These are phyloP conservation scores for Lactarius sanguifluus DNA, from an alignment of 768 basidiomycete genomes.

Conservation along the genomic window DNA sequence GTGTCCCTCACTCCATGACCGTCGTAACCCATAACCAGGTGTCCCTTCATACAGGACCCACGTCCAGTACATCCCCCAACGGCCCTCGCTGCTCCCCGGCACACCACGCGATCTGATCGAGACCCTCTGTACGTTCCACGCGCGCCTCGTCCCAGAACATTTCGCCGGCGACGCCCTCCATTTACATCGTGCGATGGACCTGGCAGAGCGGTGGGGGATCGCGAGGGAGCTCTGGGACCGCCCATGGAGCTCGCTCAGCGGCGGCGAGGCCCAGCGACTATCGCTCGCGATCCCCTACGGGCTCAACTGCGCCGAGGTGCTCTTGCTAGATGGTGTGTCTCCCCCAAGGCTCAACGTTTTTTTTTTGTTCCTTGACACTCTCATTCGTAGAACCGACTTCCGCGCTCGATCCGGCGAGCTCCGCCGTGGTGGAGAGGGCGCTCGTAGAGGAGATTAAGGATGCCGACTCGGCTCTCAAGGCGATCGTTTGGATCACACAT, in stretches of 20 bases:
- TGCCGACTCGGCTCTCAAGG: constrained; percentile 54
- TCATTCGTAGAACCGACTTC: constrained; percentile 75
- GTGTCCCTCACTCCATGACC: constrained; percentile 3
- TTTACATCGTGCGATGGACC: constrained; percentile 41
- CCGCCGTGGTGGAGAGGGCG: constrained; percentile 62
- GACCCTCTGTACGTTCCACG: constrained; percentile 52
- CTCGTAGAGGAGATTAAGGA: constrained; percentile 54
- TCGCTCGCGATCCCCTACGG: constrained; percentile 74
- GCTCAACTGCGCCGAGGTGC: constrained; percentile 70
- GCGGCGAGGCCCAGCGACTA: constrained; percentile 86
- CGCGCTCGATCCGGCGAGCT: constrained; percentile 73
- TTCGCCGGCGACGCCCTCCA: constrained; percentile 29
- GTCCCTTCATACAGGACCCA: constrained; percentile 75
- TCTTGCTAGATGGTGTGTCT: constrained; percentile 70
- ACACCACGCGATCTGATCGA: constrained; percentile 73
- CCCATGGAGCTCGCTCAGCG: constrained; percentile 77
- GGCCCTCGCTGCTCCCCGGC: constrained; percentile 82
- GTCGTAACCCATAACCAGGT: constrained; percentile 41
- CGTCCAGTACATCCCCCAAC: constrained; percentile 85
- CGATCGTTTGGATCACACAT: constrained; percentile 87
- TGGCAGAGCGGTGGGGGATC: constrained; percentile 67
- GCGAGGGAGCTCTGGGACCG: constrained; percentile 71
- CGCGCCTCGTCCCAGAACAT: constrained; percentile 39
- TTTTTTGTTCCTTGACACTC: background rate
- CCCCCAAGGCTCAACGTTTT: background rate